These are phyloP conservation scores for Emericellopsis cladophorae DNA, from an alignment of 2,329 filamentous ascomycete genomes.

Conservation along the genomic window DNA sequence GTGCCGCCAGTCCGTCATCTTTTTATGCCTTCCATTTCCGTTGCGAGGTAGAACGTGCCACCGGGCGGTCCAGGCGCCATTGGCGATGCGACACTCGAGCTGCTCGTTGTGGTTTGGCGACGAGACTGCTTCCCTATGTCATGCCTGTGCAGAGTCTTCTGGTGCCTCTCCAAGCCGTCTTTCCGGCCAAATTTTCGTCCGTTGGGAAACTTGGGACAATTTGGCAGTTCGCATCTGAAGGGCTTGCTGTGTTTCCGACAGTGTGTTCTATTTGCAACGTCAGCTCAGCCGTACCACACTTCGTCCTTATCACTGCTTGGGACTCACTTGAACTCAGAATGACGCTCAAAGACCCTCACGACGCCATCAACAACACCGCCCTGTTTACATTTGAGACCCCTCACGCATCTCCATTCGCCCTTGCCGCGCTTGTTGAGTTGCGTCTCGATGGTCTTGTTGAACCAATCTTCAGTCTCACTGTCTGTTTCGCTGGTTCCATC, in stretches of 20 bases:
- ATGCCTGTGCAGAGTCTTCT: neutral
- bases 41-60: no score
- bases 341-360: constrained; percentile 24
- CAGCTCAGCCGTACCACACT: neutral
- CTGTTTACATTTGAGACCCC: constrained; percentile 21
- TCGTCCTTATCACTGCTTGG: neutral
- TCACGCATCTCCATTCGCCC: constrained; percentile 22
- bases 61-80: no score
- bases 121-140: neutral
- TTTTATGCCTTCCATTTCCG: no score
- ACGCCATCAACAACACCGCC: constrained; percentile 23
- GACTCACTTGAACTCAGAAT: constrained; percentile 25
- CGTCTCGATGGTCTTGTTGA: constrained; percentile 23
- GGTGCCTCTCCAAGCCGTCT: constrained; percentile 26
- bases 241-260: constrained; percentile 29
- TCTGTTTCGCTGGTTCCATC: no score
- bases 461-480: constrained; percentile 14
- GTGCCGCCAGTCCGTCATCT: no score
- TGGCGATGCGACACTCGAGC: no score
- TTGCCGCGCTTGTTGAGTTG: constrained; percentile 25
- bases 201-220: constrained; percentile 26
- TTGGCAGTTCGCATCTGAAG: constrained; percentile 23
- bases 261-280: constrained; percentile 20
- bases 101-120: no score
- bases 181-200: constrained; percentile 27